Percentiles rank a stretch among this genome's conserved stretches.
These are phyloP conservation scores for Tetracladium marchalianum DNA, from an alignment of 495 filamentous ascomycete genomes.

Conservation along the genomic window DNA sequence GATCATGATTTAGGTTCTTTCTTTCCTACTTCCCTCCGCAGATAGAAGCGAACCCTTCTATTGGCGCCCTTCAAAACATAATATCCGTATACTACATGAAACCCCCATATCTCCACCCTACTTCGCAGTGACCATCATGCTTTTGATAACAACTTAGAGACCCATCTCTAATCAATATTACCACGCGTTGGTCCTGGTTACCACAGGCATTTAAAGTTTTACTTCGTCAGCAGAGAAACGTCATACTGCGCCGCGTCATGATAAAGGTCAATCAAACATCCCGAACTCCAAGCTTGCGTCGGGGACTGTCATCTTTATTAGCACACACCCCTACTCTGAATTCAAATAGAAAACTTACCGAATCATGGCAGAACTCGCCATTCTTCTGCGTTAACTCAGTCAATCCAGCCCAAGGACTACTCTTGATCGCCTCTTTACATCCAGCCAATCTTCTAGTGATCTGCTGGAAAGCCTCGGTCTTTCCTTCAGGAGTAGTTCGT, in stretches of 20 bases:
- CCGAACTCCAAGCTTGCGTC: constrained; percentile 91
- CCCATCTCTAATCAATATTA: too few species aligned
- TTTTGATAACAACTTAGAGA: too few species aligned
- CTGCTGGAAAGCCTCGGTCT: constrained; percentile 87
- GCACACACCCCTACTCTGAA: neutral
- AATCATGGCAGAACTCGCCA: constrained; percentile 76
- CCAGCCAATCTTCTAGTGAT: constrained; percentile 71
- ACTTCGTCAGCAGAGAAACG: constrained; percentile 7
- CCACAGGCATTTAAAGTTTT: neutral
- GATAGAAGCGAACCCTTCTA: too few species aligned
- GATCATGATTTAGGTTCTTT: too few species aligned
- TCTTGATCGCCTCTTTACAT: constrained; percentile 68
- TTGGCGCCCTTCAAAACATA: too few species aligned
- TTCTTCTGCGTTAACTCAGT: constrained; percentile 89
- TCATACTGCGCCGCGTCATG: constrained; percentile 59
- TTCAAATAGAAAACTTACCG: constrained; percentile 45
- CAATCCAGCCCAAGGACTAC: constrained; percentile 81
- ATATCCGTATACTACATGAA: too few species aligned
- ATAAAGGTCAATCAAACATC: constrained; percentile 89
- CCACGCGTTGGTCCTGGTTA: too few species aligned
- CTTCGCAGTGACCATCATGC: too few species aligned
- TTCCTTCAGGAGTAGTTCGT: constrained; percentile 46
- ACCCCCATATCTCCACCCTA: too few species aligned
- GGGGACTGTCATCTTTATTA: constrained; percentile 48
- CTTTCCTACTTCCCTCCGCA: too few species aligned